Conservation (phyloP, 352 stramenopile genomes). For the Phytophthora hibernalis region DNA sequence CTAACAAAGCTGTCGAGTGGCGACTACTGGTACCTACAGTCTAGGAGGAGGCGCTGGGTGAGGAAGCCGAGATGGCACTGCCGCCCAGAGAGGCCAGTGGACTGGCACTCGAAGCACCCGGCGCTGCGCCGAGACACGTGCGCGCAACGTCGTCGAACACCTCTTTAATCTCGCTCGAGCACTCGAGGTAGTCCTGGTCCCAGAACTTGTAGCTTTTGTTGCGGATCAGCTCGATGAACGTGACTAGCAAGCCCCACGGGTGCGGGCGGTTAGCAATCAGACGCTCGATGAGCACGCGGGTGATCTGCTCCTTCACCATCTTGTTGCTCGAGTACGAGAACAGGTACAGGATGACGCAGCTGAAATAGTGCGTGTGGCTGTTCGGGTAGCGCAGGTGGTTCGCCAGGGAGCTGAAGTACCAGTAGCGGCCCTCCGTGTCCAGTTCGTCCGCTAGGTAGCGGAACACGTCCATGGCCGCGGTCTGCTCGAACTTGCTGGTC, state of each 20-base stretch:
- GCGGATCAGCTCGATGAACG: conserved; percentile 99
- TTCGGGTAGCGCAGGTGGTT: conserved; percentile 99
- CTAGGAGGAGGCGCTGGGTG: conserved; percentile 30
- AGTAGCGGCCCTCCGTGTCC: conserved; percentile 96
- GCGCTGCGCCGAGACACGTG: conserved; percentile 89
- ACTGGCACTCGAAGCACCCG: conserved; percentile 36
- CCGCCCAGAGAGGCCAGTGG: conserved; percentile 42
- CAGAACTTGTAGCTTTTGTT: conserved; percentile 99
- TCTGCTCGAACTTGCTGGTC: conserved; percentile 86
- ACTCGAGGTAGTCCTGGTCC: conserved; percentile 98
- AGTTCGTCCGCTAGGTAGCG: conserved; percentile 96
- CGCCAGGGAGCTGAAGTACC: conserved; percentile 98
- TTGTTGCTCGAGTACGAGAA: conserved; percentile 98
- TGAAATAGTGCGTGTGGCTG: conserved; percentile 99
- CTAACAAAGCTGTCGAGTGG: neutral
- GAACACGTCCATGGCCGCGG: conserved; percentile 94
- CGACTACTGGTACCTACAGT: conserved; percentile 1
- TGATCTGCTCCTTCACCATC: conserved; percentile 98
- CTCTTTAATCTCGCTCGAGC: conserved; percentile 98
- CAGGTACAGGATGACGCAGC: conserved; percentile 98
- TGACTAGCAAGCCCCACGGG: conserved; percentile 98
- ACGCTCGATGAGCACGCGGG: conserved; percentile 98
- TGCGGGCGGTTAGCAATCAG: conserved; percentile 99
- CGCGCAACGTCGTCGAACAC: conserved; percentile 98
- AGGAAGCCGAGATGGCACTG: conserved; percentile 23